phyloP scores from a whole-genome alignment of 2,329 filamentous ascomycete species.

The Ceratocystis cubensis region DNA sequence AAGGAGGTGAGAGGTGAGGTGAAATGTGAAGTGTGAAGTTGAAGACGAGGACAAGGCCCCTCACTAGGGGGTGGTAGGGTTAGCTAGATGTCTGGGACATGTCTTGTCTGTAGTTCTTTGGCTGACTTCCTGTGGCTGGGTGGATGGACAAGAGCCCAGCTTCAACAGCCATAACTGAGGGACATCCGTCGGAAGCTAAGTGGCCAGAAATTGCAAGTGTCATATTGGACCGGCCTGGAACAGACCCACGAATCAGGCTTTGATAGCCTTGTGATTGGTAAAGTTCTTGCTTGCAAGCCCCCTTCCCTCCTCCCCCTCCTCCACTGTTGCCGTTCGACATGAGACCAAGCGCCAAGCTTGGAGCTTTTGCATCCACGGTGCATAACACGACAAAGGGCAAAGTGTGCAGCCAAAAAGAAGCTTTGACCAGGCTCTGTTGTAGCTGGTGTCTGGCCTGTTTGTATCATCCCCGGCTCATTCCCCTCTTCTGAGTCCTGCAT shows the following conservation, averaged over 20 bases:
- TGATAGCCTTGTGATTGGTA: not conserved
- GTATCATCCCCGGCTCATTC: not conserved
- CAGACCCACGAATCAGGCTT: not conserved
- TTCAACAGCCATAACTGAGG: not conserved
- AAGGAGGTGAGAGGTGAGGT: not conserved
- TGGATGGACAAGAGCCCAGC: not conserved
- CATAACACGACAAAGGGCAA: not conserved
- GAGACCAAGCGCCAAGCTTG: constrained; percentile 12
- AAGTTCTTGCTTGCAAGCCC: not conserved
- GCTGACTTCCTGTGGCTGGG: not conserved
- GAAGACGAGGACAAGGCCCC: not conserved
- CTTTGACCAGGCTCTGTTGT: constrained; percentile 2
- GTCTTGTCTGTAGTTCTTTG: not conserved
- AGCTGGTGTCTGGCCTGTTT: not conserved
- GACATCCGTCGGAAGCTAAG: not conserved
- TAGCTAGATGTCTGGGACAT: not conserved
- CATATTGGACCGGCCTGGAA: not conserved
- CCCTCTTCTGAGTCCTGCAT: not conserved
- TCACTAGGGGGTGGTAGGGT: not conserved
- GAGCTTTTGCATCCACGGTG: not conserved
- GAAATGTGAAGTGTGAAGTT: not conserved
- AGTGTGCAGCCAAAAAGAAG: not conserved
- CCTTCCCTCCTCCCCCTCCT: not conserved
- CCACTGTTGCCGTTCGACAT: not conserved
- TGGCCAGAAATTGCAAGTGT: not conserved